Evolutionary conservation across 1,284 basidiomycete species (phyloP), one percentile per base, ranked within the genome.

Genomic region (Earliella scabrosa): DNA sequence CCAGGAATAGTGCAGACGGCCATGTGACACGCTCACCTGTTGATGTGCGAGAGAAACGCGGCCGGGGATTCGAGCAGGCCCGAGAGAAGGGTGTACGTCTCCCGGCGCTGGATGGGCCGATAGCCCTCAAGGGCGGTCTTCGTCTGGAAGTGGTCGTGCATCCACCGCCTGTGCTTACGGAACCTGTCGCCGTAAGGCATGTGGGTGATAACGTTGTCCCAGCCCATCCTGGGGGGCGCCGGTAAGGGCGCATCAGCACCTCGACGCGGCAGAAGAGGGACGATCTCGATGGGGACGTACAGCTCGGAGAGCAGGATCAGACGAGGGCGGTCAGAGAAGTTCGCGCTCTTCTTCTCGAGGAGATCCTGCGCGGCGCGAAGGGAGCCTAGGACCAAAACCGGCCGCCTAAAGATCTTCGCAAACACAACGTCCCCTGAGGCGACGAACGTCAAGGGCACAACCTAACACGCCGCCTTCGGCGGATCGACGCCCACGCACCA

Each of bases 321-420:
- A 3, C 64, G 61, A 10, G 72, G 72, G 16, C 81, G 73, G 59
- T 76, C 77, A 7, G 79, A 81, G 55, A 79, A 82, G 23, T 77
- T 78, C n/a, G 74, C 73, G 16, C 78, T 79, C 34, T 75, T 75
- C 63, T 82, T 82, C 62, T 82, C 82, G 16, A 84, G 70, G 18
- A 83, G 69, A 61, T 82, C 81, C 75, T 79, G 81, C 20, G 79
- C 80, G 16, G 76, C 75, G 59, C 78, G 74, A 2, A 78, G 77
- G 3, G 74, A 64, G 56, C 64, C 64, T 16, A 68, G 47, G 16
- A 61, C 52, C 31, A 60, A 27, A 14, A 62, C 50, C 4, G 65
- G 60, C 23, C 53, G 49, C 36, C 29, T 59, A 69, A 56, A 59
- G 71, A 78, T 69, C 31, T 79, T 75, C 10, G 79, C 72, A 56